These are phyloP conservation scores for Leccinum barrowsii DNA, from an alignment of 768 basidiomycete genomes.

Conservation along the genomic window DNA sequence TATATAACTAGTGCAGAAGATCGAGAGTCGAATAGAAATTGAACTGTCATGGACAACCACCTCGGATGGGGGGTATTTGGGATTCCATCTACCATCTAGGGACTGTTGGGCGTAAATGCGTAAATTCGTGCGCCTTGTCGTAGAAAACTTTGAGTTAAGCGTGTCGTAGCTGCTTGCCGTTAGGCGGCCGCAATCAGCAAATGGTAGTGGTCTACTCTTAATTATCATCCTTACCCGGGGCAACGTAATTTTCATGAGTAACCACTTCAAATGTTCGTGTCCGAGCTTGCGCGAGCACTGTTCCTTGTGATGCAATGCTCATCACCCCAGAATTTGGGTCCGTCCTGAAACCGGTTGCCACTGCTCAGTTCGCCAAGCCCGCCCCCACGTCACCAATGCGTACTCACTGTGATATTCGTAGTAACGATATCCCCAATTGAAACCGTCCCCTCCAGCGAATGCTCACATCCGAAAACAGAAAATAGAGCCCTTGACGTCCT, in stretches of 20 bases:
- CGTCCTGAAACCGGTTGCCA: slow-evolving; percentile 32
- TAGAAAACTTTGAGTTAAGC: slow-evolving; percentile 55
- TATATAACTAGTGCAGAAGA: slow-evolving; percentile 25
- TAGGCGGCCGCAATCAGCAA: slow-evolving; percentile 15
- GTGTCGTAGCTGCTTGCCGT: slow-evolving; percentile 40
- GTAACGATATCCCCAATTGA: slow-evolving; percentile 67
- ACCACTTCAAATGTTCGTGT: slow-evolving; percentile 80
- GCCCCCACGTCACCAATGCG: slow-evolving; percentile 10
- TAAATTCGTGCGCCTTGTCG: slow-evolving; percentile 57
- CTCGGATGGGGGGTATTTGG: slow-evolving; percentile 1
- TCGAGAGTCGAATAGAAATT: slow-evolving; percentile 21
- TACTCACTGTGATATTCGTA: slow-evolving; percentile 73
- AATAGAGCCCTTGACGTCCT: slow-evolving; percentile 79
- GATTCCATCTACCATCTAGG: slow-evolving; percentile 29
- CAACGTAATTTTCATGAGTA: slow-evolving; percentile 67
- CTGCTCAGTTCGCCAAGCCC: slow-evolving; percentile 12
- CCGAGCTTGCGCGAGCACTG: slow-evolving; percentile 64
- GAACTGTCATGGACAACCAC: slow-evolving; percentile 16
- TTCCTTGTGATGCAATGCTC: slow-evolving; percentile 55
- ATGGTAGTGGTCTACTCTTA: slow-evolving; percentile 13
- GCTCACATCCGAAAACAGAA: slow-evolving; percentile 89
- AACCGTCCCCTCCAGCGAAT: slow-evolving; percentile 76
- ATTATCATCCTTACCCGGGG: slow-evolving; percentile 58
- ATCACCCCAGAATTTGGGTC: slow-evolving; percentile 47
- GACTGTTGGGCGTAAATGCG: slow-evolving; percentile 41